Conservation (phyloP, 768 basidiomycete species). For the Cystofilobasidium macerans region DNA sequence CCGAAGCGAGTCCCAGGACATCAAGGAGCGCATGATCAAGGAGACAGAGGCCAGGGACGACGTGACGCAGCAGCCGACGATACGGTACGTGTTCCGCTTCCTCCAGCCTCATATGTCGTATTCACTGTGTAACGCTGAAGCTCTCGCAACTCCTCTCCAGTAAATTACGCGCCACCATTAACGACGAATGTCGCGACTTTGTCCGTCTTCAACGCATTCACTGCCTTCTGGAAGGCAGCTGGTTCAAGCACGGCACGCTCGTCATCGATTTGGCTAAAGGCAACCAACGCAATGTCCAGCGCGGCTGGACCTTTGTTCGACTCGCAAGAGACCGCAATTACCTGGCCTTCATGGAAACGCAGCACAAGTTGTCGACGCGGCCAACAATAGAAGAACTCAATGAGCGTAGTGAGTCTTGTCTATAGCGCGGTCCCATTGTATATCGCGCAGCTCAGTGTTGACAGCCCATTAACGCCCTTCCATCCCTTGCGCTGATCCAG, state of each 20-base stretch:
- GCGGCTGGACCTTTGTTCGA: conserved; percentile 78
- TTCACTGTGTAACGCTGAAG: too few relatives aligned
- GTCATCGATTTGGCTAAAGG: conserved; percentile 42
- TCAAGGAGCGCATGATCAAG: conserved; percentile 78
- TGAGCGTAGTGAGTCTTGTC: conserved; percentile 46
- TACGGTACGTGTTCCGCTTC: conserved; percentile 72
- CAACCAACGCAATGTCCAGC: conserved; percentile 45
- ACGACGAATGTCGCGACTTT: conserved; percentile 82
- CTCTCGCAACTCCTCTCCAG: conserved; percentile 41
- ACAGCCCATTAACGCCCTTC: too few relatives aligned
- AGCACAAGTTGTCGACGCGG: conserved; percentile 55
- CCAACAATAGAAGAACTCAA: conserved; percentile 76
- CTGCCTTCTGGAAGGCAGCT: conserved; percentile 76
- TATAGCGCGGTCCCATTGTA: neutral
- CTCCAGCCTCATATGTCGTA: too few relatives aligned
- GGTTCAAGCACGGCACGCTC: conserved; percentile 75
- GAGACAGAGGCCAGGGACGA: conserved; percentile 83
- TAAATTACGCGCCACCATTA: conserved; percentile 70
- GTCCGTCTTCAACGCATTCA: conserved; percentile 79
- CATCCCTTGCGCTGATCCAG: conserved; percentile 21
- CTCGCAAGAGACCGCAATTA: conserved; percentile 37
- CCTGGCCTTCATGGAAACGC: conserved; percentile 29
- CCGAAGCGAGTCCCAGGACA: conserved; percentile 47
- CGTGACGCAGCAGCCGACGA: conserved; percentile 68
- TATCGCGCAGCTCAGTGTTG: too few relatives aligned